Base-by-base conservation (phyloP, 1,284 basidiomycete genomes). In the Leccinum brunneo-olivaceum region DNA sequence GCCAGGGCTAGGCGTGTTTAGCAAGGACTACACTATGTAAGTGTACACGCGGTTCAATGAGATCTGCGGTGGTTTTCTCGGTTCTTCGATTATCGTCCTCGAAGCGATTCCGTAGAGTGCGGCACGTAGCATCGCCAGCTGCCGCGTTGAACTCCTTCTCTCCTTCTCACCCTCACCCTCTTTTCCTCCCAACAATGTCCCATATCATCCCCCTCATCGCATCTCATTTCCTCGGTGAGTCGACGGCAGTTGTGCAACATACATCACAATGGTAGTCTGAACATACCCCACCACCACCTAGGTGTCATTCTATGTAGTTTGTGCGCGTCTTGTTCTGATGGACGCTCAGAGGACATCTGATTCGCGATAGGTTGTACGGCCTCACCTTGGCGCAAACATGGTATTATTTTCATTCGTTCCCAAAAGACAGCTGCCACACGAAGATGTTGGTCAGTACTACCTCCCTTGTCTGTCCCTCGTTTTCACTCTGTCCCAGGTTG, bases 301-400 rank as follows among this genome's bases (percentile, higher is more conserved):
- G 62, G 58, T 8, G 60, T 64, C 42, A 41, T 64, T 10, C 24
- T 60, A 5, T 63, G 62, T 15, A 60, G 62, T 44, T 25, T 60
- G 58, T 60, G 34, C 15, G 58, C 16, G 19, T 15, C 4, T n/a
- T 33, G 0, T 9, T 10, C 21, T 42, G 7, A 29, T 37, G 14
- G 6, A 5, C 25, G 20, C 24, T 21, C 16, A 6, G 23, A 19
- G 4, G 2, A 10, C 18, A 6, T n/a, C 29, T 44, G 35, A 54
- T 42, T 23, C 6, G 2, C 2, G 11, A 16, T 19, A 61, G 62
- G 50, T 40, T 61, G 39, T 61, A 63, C 30, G 60, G 60, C 34
- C 40, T 62, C 44, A 64, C 58, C 10, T 40, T 61, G 41, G 52
- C 50, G 3, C 60, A 61, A 39, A 65, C 57, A n/a, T 61, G 60